Evolutionary conservation across 2,329 filamentous ascomycete genomes (phyloP), one percentile per base, ranked within the genome.

Genomic region (Aspergillus tanneri): DNA sequence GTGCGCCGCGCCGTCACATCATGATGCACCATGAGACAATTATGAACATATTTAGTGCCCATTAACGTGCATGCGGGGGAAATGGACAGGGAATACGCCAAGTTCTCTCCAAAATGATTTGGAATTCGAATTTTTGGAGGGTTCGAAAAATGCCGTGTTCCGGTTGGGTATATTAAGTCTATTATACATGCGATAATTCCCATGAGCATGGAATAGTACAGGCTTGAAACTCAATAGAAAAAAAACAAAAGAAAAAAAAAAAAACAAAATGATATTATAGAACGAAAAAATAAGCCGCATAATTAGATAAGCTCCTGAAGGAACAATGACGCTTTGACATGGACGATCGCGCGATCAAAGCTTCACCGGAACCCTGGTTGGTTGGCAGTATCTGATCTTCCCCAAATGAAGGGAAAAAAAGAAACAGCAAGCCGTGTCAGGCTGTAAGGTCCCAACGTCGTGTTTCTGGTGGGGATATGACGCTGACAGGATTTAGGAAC

Each of bases 81-180:
- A 25, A 27, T 6, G 23, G 12, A 41, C 7, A 46, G 11, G 27
- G 14, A 47, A 32, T 7, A 30, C 40, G 23, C n/a, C n/a, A 43
- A 23, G 38, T n/a, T 19, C 16, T 12, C 9, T 43, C 19, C 11
- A 21, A 9, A 16, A 38, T 14, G 12, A 14, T 28, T 14, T 34
- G 3, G 25, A 12, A 37, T 32, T 32, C 25, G 46, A 34, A 16
- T 18, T 19, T 18, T 34, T 14, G 10, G 11, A 34, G 1, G n/a
- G 21, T 25, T 40, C 42, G 47, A 53, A 46, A 46, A 47, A 52
- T 52, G 46, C 40, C 41, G 49, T 59, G 30, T 16, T 34, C 14
- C 30, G 57, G 59, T 57, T 62, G 64, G 64, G 65, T 68, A 68
- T 68, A 67, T 65, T 66, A 66, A 61, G 60, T 68, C 64, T 68